Evolutionary conservation across 2,329 filamentous ascomycete species (phyloP).

Genomic region (Aschersonia sp.): DNA sequence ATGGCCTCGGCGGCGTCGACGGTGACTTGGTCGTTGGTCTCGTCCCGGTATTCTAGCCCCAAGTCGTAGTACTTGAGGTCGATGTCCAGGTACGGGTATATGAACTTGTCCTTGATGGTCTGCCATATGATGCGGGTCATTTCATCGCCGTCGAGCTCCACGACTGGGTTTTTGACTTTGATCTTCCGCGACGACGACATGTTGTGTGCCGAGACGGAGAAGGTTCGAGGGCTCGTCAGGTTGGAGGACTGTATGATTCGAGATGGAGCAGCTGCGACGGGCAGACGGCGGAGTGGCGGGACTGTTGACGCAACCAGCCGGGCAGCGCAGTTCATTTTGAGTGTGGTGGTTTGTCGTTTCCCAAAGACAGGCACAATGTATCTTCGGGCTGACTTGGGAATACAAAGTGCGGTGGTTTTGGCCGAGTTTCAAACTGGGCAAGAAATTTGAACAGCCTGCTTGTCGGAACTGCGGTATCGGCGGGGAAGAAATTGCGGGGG

Average conservation of each 20-base stretch:
- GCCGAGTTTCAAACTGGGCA: too few species aligned
- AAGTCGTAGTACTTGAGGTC: slow-evolving; percentile 98
- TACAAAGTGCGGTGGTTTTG: too few species aligned
- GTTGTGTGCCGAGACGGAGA: slow-evolving; percentile 52
- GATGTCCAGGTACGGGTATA: slow-evolving; percentile 88
- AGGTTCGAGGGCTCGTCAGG: slow-evolving; percentile 27
- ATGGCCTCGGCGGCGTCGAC: slow-evolving; percentile 91
- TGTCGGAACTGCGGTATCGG: too few species aligned
- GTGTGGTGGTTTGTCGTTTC: neutral
- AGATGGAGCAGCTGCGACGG: slow-evolving; percentile 12
- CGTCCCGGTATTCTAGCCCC: slow-evolving; percentile 84
- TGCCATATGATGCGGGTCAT: slow-evolving; percentile 99
- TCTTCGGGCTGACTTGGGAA: too few species aligned
- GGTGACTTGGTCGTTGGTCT: slow-evolving; percentile 95
- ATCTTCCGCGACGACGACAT: slow-evolving; percentile 65
- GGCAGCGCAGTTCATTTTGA: slow-evolving; percentile 14
- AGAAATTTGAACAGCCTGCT: too few species aligned
- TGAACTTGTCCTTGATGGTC: slow-evolving; percentile 98
- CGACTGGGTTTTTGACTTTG: slow-evolving; percentile 98
- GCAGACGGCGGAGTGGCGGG: slow-evolving; percentile 13
- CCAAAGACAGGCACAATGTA: too few species aligned
- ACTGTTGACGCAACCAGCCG: slow-evolving; percentile 14
- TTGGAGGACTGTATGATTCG: slow-evolving; percentile 22
- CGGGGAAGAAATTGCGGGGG: too few species aligned
- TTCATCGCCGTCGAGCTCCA: slow-evolving; percentile 89